Conservation (phyloP, 2,329 filamentous ascomycete species). For the Aspergillus nomiae region DNA sequence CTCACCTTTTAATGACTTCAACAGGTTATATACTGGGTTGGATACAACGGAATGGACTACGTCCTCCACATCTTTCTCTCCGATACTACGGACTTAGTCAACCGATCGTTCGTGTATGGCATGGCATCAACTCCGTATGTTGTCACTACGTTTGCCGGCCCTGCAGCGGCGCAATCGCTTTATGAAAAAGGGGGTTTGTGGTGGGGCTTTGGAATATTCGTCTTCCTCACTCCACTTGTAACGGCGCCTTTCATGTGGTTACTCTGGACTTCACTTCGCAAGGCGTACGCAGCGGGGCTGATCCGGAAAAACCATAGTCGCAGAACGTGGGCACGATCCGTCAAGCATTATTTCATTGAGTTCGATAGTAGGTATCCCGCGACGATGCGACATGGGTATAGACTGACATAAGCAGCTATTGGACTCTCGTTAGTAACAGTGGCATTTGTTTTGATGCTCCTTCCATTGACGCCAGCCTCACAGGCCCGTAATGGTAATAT, state of each 20-base stretch:
- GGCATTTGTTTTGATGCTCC: constrained; percentile 31
- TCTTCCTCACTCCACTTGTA: constrained; percentile 49
- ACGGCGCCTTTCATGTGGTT: background rate
- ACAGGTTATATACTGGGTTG: constrained; percentile 52
- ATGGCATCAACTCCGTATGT: constrained; percentile 63
- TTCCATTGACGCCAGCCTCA: constrained; percentile 31
- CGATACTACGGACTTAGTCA: constrained; percentile 62
- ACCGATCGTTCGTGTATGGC: constrained; percentile 62
- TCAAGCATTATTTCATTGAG: constrained; percentile 10
- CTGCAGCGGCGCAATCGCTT: constrained; percentile 57
- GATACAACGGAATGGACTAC: constrained; percentile 57
- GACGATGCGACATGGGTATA: background rate
- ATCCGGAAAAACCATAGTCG: background rate
- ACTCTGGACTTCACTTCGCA: background rate
- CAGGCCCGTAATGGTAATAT: constrained; percentile 11
- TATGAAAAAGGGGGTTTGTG: constrained; percentile 56
- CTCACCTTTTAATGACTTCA: background rate
- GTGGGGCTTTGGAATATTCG: constrained; percentile 66
- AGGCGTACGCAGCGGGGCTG: background rate
- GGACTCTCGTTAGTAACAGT: constrained; percentile 32
- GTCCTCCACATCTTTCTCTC: constrained; percentile 61
- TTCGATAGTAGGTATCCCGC: constrained; percentile 7
- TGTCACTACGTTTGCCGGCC: constrained; percentile 50
- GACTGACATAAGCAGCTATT: constrained; percentile 18
- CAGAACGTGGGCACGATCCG: background rate